These are phyloP conservation scores for Leucocoprinus birnbaumii DNA, from an alignment of 768 basidiomycete species.

Conservation along the genomic window DNA sequence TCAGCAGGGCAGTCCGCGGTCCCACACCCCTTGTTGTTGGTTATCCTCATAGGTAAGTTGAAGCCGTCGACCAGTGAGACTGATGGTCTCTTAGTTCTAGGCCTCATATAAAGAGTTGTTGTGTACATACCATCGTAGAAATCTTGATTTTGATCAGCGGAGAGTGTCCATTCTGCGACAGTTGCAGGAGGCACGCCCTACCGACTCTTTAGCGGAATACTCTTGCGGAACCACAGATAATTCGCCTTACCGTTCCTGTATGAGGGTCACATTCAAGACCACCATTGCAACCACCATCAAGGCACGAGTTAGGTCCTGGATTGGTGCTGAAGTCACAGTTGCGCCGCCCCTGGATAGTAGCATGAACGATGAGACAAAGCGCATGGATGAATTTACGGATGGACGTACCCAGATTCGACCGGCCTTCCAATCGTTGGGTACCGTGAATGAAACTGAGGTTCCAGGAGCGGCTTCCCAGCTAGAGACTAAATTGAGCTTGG, in stretches of 20 bases:
- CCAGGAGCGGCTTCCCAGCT: slow-evolving; percentile 37
- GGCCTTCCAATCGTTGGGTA: slow-evolving; percentile 62
- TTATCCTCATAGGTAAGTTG: slow-evolving; percentile 53
- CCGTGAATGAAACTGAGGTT: slow-evolving; percentile 39
- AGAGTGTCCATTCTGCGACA: slow-evolving; percentile 65
- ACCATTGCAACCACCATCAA: slow-evolving; percentile 61
- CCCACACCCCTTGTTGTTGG: slow-evolving; percentile 43
- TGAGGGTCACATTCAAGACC: slow-evolving; percentile 48
- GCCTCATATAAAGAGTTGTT: neutral
- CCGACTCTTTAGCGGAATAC: neutral
- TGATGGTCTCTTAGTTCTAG: slow-evolving; percentile 13
- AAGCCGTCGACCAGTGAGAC: slow-evolving; percentile 61
- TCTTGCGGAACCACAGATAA: neutral
- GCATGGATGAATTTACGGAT: neutral
- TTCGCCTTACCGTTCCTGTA: slow-evolving; percentile 41
- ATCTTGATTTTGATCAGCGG: slow-evolving; percentile 35
- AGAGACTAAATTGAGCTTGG: no score
- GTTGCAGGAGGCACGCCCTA: slow-evolving; percentile 60
- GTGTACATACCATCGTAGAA: slow-evolving; percentile 52
- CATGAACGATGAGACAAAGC: no score
- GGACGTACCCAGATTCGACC: slow-evolving; percentile 49
- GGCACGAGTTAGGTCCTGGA: slow-evolving; percentile 47
- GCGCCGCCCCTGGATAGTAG: slow-evolving; percentile 42
- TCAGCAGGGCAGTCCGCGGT: slow-evolving; percentile 51
- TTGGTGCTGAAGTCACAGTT: slow-evolving; percentile 54